Evolutionary conservation across 2,329 filamentous ascomycete genomes (phyloP).

Genomic region (Westerdykella aurantiaca): DNA sequence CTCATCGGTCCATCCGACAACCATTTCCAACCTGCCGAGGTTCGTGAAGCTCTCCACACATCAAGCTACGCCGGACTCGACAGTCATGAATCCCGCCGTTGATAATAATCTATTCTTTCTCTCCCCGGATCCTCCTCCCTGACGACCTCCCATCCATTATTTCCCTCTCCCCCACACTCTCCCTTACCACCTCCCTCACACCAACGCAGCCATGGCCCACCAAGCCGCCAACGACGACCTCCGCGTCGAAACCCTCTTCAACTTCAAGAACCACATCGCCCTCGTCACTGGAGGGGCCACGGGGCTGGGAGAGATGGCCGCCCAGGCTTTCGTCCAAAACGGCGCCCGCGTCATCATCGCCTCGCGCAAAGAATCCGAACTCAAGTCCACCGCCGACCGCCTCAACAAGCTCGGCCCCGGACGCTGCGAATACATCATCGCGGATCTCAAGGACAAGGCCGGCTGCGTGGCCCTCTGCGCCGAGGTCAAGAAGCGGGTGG

Average conservation of each 20-base stretch:
- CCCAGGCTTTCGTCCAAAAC: conserved; percentile 49
- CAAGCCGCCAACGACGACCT: conserved; percentile 29
- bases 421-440: conserved; percentile 47
- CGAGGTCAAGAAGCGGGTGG: conserved; percentile 43
- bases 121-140: neutral
- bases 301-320: conserved; percentile 51
- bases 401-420: conserved; percentile 50
- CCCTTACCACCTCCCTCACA: conserved; percentile 1
- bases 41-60: neutral
- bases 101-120: neutral
- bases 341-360: conserved; percentile 51
- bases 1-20: too few species aligned
- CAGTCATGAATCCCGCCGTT: neutral
- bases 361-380: conserved; percentile 48
- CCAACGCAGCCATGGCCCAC: conserved; percentile 22
- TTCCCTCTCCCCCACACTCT: neutral
- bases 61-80: neutral
- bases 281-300: conserved; percentile 49
- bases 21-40: neutral
- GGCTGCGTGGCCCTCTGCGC: conserved; percentile 45
- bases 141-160: neutral
- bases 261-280: conserved; percentile 37
- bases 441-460: conserved; percentile 49
- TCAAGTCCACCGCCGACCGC: conserved; percentile 43
- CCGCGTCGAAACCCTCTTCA: conserved; percentile 29